Evolutionary conservation across 2,329 filamentous ascomycete species (phyloP).

Genomic region (Curvularia sp.): DNA sequence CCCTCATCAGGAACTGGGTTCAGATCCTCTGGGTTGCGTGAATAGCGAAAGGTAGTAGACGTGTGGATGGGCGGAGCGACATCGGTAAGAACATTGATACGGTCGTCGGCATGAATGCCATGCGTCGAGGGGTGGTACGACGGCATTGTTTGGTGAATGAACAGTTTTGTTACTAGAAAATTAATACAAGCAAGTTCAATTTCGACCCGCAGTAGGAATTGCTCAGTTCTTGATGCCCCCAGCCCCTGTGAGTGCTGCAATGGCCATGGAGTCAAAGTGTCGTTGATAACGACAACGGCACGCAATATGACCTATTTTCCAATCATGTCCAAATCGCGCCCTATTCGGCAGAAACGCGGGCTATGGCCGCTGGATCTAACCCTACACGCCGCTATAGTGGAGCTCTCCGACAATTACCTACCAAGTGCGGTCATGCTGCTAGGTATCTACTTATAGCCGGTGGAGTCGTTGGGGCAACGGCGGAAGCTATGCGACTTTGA

Average conservation of each 20-base stretch:
- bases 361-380: constrained; percentile 11
- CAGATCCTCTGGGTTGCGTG: constrained; percentile 71
- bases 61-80: constrained; percentile 90
- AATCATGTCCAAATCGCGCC: constrained; percentile 25
- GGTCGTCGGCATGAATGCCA: constrained; percentile 83
- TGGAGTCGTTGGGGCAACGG: background rate
- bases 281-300: background rate
- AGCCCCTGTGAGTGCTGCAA: background rate
- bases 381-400: constrained; percentile 17
- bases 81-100: constrained; percentile 74
- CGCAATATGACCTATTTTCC: background rate
- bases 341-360: constrained; percentile 14
- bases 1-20: constrained; percentile 57
- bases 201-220: background rate
- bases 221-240: background rate
- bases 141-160: constrained; percentile 1
- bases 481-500: constrained; percentile 1
- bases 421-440: constrained; percentile 13
- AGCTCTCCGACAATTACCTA: constrained; percentile 3
- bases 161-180: background rate
- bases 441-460: background rate
- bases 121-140: constrained; percentile 67
- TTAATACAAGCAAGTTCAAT: background rate
- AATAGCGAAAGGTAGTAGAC: constrained; percentile 89
- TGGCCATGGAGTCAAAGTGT: background rate